Percentiles rank a stretch among this genome's conserved stretches.
phyloP scores from a whole-genome alignment of 208 protist species.

The Wallacemonas sp. region DNA sequence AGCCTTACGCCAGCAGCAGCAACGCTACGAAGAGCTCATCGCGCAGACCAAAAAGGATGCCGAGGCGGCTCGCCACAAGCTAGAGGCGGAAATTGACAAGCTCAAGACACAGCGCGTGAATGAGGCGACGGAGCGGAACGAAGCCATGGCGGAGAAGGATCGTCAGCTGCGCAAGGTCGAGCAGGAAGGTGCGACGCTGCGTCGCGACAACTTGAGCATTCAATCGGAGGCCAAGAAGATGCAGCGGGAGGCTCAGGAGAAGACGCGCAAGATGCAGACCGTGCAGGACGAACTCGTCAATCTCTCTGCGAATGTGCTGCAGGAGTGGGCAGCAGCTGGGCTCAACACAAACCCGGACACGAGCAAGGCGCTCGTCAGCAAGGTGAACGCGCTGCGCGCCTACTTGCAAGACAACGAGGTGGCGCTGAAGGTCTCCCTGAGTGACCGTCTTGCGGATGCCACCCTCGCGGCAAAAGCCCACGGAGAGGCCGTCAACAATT shows the following conservation, averaged over 20 bases:
- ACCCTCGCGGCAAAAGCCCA: neutral
- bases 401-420: slow-evolving; percentile 24
- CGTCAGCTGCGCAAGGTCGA: slow-evolving; percentile 28
- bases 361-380: neutral
- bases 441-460: slow-evolving; percentile 19
- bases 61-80: slow-evolving; percentile 13
- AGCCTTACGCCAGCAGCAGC: slow-evolving; percentile 28
- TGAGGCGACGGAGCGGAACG: slow-evolving; percentile 7
- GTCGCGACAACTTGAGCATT: slow-evolving; percentile 35
- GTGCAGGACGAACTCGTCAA: slow-evolving; percentile 22
- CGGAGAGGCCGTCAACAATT: no score
- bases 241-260: slow-evolving; percentile 19
- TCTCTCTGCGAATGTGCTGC: slow-evolving; percentile 9
- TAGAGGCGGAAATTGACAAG: slow-evolving; percentile 15
- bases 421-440: slow-evolving; percentile 19
- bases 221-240: slow-evolving; percentile 18
- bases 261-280: slow-evolving; percentile 23
- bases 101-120: slow-evolving; percentile 14
- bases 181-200: slow-evolving; percentile 31
- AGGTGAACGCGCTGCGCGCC: slow-evolving; percentile 9
- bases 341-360: slow-evolving; percentile 9
- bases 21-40: slow-evolving; percentile 26
- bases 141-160: slow-evolving; percentile 36
- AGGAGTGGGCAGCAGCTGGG: neutral
- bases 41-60: slow-evolving; percentile 26